Conservation (phyloP, 2,329 filamentous ascomycete species). For the Endothia cerciana region DNA sequence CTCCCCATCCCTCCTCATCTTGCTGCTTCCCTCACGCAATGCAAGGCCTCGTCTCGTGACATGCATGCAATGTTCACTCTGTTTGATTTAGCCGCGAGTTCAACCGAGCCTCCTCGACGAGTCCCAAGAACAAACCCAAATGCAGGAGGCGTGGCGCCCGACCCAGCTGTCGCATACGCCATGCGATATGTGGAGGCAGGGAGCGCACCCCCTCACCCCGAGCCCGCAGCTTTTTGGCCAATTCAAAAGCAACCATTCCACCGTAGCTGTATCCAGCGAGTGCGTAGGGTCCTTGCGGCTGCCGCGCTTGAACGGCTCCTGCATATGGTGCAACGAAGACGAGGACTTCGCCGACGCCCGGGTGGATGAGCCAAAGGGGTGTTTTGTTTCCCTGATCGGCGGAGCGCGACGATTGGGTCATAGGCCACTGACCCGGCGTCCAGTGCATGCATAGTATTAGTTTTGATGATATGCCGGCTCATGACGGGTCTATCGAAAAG, state of each 20-base stretch:
- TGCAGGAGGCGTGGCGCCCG: conserved; percentile 46
- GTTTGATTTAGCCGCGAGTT: no score
- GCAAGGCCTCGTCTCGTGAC: not conserved
- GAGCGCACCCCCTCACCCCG: conserved; percentile 46
- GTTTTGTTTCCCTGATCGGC: conserved; percentile 36
- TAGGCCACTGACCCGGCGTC: no score
- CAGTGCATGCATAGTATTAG: no score
- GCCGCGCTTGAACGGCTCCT: conserved; percentile 43
- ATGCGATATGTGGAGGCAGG: conserved; percentile 52
- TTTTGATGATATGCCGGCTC: no score
- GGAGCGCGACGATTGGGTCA: conserved; percentile 44
- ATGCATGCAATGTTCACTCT: no score
- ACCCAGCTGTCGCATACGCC: conserved; percentile 44
- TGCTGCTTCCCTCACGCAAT: no score
- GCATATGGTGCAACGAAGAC: conserved; percentile 48
- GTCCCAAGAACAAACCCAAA: conserved; percentile 41
- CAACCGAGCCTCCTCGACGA: not conserved
- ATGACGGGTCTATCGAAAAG: no score
- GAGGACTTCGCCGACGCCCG: conserved; percentile 47
- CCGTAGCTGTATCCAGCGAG: conserved; percentile 57
- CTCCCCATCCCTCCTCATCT: not conserved
- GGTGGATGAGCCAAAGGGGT: conserved; percentile 47
- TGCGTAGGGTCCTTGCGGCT: conserved; percentile 55
- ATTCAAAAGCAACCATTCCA: conserved; percentile 53
- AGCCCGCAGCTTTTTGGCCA: conserved; percentile 48